Evolutionary conservation across 2,329 filamentous ascomycete genomes (phyloP), one percentile per base, ranked within the genome.

Genomic region (Calycina herbarum): DNA sequence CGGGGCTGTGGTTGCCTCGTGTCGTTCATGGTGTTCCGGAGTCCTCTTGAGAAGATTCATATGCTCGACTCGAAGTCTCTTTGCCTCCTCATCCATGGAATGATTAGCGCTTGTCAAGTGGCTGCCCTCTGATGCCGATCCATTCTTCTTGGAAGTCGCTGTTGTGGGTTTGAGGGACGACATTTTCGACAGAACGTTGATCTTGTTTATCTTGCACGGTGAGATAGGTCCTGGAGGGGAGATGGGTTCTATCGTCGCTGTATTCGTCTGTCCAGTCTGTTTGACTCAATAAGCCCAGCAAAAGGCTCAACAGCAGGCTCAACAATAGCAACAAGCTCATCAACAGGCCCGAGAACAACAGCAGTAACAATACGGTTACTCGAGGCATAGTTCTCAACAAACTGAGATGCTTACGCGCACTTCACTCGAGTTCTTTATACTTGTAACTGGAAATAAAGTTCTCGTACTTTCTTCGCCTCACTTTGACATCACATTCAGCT

Each of bases 1-100:
- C 2, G 70, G 70, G 1, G 68, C 57, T 1, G 65, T 67, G 3
- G 54, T 56, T 8, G 61, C 61, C 33, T 68, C 68, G 15, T 45
- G 40, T 45, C 40, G 40, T 45, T 45, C 8, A 40, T 8, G 3
- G 38, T 40, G 38, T 40, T 40, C 38, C 1, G 4, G 35, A 8
- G 33, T 33, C 8, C 33, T 33, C 8, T 33, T 33, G 2, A 33
- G 33, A 5, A 33, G 33, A 33, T 33, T 33, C 2, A 38, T 38
- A 40, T 48, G 17, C 42, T 48, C 20, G 42, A 48, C 42, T 48
- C 42, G 17, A 48, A 48, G 42, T 4, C 42, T 48, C 42, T 48
- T 20, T 48, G 17, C 15, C 40, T 45, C 42, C 42, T 48, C 42
- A 48, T 48, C 42, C 17, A 48, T 20, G 17, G 42, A 48, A 48